Percentiles rank a stretch among this genome's conserved stretches.
These are phyloP conservation scores for Lentinus tigrinus DNA, from an alignment of 768 basidiomycete species.

Conservation along the genomic window DNA sequence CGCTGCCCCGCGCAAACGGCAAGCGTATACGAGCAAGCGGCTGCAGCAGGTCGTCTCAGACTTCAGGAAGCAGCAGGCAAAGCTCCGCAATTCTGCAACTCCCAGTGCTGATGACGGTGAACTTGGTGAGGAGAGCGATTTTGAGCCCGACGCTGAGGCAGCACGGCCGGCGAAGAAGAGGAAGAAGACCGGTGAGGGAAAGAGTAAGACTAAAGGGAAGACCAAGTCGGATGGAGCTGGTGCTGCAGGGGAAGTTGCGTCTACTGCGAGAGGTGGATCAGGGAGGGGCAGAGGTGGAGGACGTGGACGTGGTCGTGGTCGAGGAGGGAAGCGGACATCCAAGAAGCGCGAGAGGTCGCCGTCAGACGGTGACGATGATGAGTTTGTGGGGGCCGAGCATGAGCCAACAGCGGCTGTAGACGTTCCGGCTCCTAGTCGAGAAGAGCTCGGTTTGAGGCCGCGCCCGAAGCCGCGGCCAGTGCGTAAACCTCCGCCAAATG, in stretches of 20 bases:
- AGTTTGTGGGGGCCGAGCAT: neutral
- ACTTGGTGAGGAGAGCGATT: conserved; percentile 25
- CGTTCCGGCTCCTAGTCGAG: conserved; percentile 19
- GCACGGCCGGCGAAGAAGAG: conserved; percentile 33
- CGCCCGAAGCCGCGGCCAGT: conserved; percentile 33
- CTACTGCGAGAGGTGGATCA: neutral
- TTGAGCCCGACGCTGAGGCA: conserved; percentile 24
- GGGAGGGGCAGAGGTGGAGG: conserved; percentile 5
- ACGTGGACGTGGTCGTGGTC: conserved; percentile 4
- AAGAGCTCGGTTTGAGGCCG: conserved; percentile 37
- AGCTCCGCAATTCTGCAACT: conserved; percentile 15
- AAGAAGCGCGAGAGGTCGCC: conserved; percentile 23
- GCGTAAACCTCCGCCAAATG: neutral
- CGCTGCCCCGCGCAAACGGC: conserved; percentile 73
- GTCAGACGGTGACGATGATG: conserved; percentile 13
- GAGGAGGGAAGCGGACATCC: conserved; percentile 12
- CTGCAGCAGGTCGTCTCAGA: conserved; percentile 85
- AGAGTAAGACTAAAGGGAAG: neutral
- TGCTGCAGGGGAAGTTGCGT: neutral
- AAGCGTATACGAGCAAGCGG: conserved; percentile 83
- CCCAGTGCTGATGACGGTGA: conserved; percentile 18
- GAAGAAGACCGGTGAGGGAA: conserved; percentile 22
- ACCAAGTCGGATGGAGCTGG: conserved; percentile 6
- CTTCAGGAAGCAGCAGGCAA: conserved; percentile 55
- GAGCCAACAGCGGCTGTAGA: conserved; percentile 20